phyloP scores from a whole-genome alignment of 805 yeast genomes.

The Starmerella ratchasimensis region DNA sequence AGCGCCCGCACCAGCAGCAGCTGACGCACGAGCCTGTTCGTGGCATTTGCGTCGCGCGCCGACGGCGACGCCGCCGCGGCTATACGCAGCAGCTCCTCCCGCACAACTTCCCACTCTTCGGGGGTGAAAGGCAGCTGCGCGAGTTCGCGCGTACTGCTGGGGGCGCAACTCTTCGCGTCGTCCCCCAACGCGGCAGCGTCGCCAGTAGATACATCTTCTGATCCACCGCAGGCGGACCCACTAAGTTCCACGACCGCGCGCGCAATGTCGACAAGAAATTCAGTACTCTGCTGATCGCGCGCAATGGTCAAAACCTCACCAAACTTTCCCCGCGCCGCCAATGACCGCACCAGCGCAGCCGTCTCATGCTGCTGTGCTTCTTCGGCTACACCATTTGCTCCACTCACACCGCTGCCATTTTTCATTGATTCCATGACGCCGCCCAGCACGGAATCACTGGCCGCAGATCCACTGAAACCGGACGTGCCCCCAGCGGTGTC shows the following conservation, averaged over 20 bases:
- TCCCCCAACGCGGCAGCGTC: not conserved
- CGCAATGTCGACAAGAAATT: slow-evolving; percentile 9
- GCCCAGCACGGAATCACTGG: too few relatives aligned
- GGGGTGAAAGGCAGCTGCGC: slow-evolving; percentile 17
- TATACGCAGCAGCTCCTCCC: slow-evolving; percentile 6
- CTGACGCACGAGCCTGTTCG: slow-evolving; percentile 6
- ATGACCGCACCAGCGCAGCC: slow-evolving; percentile 10
- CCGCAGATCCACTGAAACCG: too few relatives aligned
- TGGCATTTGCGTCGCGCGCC: slow-evolving; percentile 2
- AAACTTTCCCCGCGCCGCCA: slow-evolving; percentile 12
- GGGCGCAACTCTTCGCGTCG: too few relatives aligned
- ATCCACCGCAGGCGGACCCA: too few relatives aligned
- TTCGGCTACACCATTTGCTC: too few relatives aligned
- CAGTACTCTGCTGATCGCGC: slow-evolving; percentile 3
- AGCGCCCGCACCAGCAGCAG: slow-evolving; percentile 15
- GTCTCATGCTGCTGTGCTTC: too few relatives aligned
- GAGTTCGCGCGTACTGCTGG: slow-evolving; percentile 9
- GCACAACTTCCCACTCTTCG: slow-evolving; percentile 14
- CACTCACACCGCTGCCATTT: too few relatives aligned
- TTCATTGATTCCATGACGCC: too few relatives aligned
- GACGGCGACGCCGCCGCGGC: slow-evolving; percentile 4
- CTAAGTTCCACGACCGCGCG: slow-evolving; percentile 4
- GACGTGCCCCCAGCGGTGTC: not conserved
- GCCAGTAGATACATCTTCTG: too few relatives aligned
- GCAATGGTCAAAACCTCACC: slow-evolving; percentile 13